Conservation (phyloP, 2,329 filamentous ascomycete species). For the Cladophialophora psammophila region DNA sequence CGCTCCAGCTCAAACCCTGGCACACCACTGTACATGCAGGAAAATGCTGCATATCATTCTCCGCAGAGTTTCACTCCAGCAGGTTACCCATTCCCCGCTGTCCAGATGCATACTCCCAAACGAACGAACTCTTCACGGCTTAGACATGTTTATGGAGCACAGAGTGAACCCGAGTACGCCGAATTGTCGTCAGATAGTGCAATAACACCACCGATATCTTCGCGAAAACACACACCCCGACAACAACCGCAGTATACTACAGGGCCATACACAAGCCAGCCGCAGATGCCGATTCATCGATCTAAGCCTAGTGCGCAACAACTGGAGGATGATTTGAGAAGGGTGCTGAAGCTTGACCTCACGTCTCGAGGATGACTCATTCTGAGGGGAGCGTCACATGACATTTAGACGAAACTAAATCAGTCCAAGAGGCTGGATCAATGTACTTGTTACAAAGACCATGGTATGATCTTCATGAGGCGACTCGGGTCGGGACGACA, state of each 20-base stretch:
- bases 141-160: constrained; percentile 34
- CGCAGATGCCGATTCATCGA: constrained; percentile 39
- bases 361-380: constrained; percentile 32
- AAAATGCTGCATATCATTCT: constrained; percentile 19
- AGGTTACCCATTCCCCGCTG: constrained; percentile 26
- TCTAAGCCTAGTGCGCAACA: constrained; percentile 50
- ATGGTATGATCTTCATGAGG: constrained; percentile 6
- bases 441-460: constrained; percentile 12
- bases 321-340: constrained; percentile 58
- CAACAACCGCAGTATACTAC: constrained; percentile 26
- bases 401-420: constrained; percentile 7
- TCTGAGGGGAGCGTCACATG: neutral
- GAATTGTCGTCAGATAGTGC: constrained; percentile 38
- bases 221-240: constrained; percentile 27
- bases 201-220: constrained; percentile 34
- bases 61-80: constrained; percentile 11
- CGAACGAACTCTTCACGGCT: constrained; percentile 35
- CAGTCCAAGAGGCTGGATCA: neutral
- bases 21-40: constrained; percentile 29
- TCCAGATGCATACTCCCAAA: constrained; percentile 30
- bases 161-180: constrained; percentile 35
- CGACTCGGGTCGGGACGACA: constrained; percentile 5
- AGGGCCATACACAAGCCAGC: constrained; percentile 32
- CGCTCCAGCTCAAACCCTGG: constrained; percentile 29
- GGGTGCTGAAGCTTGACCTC: constrained; percentile 53